Evolutionary conservation across 257 asterid species (phyloP).

Genomic region (Forsythia viridissima): DNA sequence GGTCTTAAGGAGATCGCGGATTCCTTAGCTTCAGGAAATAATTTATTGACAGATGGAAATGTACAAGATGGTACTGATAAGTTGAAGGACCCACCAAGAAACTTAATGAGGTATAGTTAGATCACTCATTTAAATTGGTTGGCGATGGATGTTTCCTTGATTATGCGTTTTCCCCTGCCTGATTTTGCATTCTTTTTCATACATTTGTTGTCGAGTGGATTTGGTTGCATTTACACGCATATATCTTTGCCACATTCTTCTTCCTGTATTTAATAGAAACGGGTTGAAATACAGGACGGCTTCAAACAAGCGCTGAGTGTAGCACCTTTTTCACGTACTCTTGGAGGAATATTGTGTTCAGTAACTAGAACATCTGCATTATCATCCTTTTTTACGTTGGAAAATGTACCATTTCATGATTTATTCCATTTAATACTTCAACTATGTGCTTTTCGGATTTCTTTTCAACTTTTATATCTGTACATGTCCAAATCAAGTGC

Average conservation of each 20-base stretch:
- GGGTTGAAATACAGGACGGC: constrained; percentile 40
- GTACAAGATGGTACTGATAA: constrained; percentile 37
- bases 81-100: constrained; percentile 26
- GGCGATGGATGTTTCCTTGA: not conserved
- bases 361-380: constrained; percentile 21
- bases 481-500: not conserved
- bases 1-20: constrained; percentile 72
- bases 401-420: not conserved
- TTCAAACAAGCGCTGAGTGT: constrained; percentile 42
- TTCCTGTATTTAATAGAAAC: not conserved
- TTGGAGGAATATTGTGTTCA: not conserved
- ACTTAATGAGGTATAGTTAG: constrained; percentile 43
- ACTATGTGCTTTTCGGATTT: not conserved
- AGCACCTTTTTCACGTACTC: not conserved
- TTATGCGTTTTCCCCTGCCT: not conserved
- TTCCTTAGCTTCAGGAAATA: constrained; percentile 28
- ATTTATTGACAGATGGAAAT: constrained; percentile 44
- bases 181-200: not conserved
- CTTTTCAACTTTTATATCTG: not conserved
- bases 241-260: not conserved
- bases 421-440: not conserved
- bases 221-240: not conserved
- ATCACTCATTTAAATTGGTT: not conserved
- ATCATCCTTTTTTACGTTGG: constrained; percentile 9
- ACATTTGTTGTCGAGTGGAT: not conserved